phyloP scores from a whole-genome alignment of 805 yeast genomes.

The Metahyphopichia silvanorum region DNA sequence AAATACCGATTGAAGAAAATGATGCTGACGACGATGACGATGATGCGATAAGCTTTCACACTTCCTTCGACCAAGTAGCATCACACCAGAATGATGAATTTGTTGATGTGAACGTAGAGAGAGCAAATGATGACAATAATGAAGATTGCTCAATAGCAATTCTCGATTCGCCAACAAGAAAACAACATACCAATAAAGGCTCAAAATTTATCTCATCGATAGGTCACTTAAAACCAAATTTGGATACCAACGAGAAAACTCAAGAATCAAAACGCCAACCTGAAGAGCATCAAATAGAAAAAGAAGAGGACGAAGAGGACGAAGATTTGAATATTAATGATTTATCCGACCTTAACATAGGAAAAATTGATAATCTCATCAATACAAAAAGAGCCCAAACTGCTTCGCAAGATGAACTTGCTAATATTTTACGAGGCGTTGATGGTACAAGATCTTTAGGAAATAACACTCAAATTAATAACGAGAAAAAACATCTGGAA shows the following conservation, averaged over 20 bases:
- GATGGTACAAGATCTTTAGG: too few species aligned
- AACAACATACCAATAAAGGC: conserved; percentile 1
- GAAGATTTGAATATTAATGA: conserved; percentile 31
- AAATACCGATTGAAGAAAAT: conserved; percentile 3
- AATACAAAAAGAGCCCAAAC: conserved; percentile 17
- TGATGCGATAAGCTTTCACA: not conserved
- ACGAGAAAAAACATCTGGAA: conserved; percentile 1
- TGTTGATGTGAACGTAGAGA: conserved; percentile 7
- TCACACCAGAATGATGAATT: conserved; percentile 3
- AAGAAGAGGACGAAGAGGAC: conserved; percentile 11
- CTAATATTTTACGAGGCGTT: too few species aligned
- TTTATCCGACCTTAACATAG: conserved; percentile 36
- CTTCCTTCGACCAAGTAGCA: not conserved
- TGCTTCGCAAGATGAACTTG: conserved; percentile 1
- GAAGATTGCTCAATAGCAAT: conserved; percentile 5
- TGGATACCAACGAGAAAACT: too few species aligned
- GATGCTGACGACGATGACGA: conserved; percentile 15
- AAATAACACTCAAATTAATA: conserved; percentile 3
- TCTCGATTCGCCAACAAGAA: conserved; percentile 14
- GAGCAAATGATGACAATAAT: conserved; percentile 1
- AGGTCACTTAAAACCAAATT: not conserved
- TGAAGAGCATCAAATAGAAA: conserved; percentile 5
- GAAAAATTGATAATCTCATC: conserved; percentile 35
- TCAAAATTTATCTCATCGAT: not conserved
- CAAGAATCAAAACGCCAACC: not conserved